Evolutionary conservation across 2,329 filamentous ascomycete species (phyloP).

Genomic region (Botrytis sinoallii): DNA sequence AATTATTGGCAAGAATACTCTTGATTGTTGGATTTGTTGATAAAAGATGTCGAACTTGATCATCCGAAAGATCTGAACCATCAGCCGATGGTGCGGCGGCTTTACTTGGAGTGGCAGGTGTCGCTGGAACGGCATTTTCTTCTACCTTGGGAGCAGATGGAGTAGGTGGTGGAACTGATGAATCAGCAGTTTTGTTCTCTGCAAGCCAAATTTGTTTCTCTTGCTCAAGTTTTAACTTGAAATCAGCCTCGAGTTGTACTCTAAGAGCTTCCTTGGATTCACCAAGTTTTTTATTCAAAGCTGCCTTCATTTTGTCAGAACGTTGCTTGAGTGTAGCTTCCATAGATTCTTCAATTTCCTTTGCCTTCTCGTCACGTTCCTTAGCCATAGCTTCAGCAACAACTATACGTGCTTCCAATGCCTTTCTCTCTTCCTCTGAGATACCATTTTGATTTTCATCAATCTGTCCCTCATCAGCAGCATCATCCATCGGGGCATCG

Average conservation of each 20-base stretch:
- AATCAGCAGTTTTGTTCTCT: conserved; percentile 43
- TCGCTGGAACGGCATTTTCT: conserved; percentile 9
- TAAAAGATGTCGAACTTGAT: conserved; percentile 55
- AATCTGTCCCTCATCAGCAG: conserved; percentile 57
- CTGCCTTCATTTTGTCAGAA: conserved; percentile 66
- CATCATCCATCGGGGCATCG: conserved; percentile 43
- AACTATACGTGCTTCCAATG: conserved; percentile 60
- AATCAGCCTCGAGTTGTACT: conserved; percentile 48
- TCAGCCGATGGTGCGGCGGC: conserved; percentile 16
- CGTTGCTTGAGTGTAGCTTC: conserved; percentile 60
- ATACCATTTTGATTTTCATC: conserved; percentile 41
- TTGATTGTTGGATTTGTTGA: conserved; percentile 49
- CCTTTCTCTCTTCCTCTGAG: conserved; percentile 57
- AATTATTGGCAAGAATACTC: conserved; percentile 51
- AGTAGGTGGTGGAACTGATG: conserved; percentile 41
- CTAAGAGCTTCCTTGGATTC: conserved; percentile 53
- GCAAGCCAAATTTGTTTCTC: conserved; percentile 61
- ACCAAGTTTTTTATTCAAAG: conserved; percentile 64
- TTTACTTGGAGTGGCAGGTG: conserved; percentile 30
- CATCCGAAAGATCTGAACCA: conserved; percentile 40
- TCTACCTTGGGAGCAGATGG: conserved; percentile 37
- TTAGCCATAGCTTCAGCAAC: conserved; percentile 59
- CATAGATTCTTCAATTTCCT: conserved; percentile 56
- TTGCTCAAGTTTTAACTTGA: conserved; percentile 54
- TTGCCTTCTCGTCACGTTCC: conserved; percentile 61